Conservation (phyloP, 192 early-diverging fungal species). For the Backusella australiensis region DNA sequence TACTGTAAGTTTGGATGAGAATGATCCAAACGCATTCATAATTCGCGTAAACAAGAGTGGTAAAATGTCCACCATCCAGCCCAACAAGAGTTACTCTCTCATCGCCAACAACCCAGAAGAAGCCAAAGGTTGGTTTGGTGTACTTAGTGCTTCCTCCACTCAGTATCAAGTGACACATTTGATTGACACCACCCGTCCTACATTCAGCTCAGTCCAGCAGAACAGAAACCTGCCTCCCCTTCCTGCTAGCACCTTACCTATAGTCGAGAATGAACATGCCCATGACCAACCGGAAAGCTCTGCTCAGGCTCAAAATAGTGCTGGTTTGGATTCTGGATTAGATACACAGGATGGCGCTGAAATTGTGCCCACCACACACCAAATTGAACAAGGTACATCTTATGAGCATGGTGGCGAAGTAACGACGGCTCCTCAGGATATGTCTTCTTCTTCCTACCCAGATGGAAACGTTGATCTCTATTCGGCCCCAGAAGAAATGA, state of each 20-base stretch:
- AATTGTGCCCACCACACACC: not conserved
- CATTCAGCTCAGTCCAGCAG: constrained; percentile 10
- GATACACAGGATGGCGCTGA: not conserved
- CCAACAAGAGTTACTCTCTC: not conserved
- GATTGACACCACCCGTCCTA: constrained; percentile 43
- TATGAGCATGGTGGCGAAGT: not conserved
- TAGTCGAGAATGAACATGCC: not conserved
- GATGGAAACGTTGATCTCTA: not conserved
- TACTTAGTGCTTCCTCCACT: not conserved
- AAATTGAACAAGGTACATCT: not conserved
- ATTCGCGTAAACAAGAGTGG: not conserved
- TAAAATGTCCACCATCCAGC: not conserved
- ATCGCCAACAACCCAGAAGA: not conserved
- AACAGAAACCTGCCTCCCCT: constrained; percentile 2
- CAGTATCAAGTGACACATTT: constrained; percentile 20
- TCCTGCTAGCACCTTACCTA: not conserved
- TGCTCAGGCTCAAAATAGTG: not conserved
- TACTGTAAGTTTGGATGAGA: not conserved
- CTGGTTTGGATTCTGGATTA: not conserved
- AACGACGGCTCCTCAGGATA: not conserved
- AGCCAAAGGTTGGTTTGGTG: not conserved
- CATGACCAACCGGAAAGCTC: not conserved
- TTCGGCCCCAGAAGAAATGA: not conserved
- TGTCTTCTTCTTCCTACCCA: not conserved
- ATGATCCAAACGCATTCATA: not conserved